These are phyloP conservation scores for Apiospora sp. DNA, from an alignment of 2,329 filamentous ascomycete species.

Conservation along the genomic window DNA sequence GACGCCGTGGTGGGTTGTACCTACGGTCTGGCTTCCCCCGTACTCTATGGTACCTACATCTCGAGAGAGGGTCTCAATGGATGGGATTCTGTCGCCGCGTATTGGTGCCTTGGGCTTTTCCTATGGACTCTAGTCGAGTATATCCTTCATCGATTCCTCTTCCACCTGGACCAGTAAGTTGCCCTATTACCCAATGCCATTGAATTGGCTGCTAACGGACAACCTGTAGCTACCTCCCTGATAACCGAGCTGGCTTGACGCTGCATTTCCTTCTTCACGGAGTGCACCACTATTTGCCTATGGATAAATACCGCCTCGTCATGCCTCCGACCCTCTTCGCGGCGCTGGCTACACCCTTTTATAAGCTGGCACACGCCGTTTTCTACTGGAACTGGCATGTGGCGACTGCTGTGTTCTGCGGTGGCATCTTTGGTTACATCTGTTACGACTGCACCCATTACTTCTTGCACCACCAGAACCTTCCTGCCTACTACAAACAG, in stretches of 20 bases:
- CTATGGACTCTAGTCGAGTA: constrained; percentile 95
- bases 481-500: constrained; percentile 87
- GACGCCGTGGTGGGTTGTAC: constrained; percentile 94
- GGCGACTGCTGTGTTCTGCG: constrained; percentile 81
- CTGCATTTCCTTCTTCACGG: constrained; percentile 94
- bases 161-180: constrained; percentile 89
- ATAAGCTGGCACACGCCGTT: constrained; percentile 83
- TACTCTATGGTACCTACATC: constrained; percentile 75
- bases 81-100: constrained; percentile 57
- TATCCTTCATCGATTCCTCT: constrained; percentile 84
- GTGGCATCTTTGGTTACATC: constrained; percentile 93
- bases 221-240: constrained; percentile 76
- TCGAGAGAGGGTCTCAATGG: constrained; percentile 68
- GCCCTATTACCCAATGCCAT: not conserved
- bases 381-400: constrained; percentile 88
- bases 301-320: constrained; percentile 96
- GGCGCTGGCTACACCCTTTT: constrained; percentile 86
- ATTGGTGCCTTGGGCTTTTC: constrained; percentile 74
- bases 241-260: constrained; percentile 88
- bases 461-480: constrained; percentile 94
- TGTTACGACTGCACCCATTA: constrained; percentile 98
- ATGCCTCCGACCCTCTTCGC: constrained; percentile 95
- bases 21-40: constrained; percentile 82
- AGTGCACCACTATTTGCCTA: constrained; percentile 98
- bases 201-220: constrained; percentile 40